Evolutionary conservation across 2,329 filamentous ascomycete genomes (phyloP).

Genomic region (Dactylonectria estremocensis): DNA sequence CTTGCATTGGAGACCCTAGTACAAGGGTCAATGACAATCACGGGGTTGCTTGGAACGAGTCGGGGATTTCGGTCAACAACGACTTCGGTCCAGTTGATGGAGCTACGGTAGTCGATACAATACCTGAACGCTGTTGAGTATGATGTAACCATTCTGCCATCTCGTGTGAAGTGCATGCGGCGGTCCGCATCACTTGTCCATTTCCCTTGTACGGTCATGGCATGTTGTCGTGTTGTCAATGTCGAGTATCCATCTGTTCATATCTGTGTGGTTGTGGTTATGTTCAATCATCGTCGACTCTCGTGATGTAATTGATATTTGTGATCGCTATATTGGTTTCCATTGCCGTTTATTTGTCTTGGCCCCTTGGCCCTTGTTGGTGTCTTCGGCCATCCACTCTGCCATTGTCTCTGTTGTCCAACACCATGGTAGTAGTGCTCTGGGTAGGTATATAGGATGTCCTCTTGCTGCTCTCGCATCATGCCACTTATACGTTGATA

Average conservation of each 20-base stretch:
- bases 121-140: constrained; percentile 22
- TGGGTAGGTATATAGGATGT: not conserved
- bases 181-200: not conserved
- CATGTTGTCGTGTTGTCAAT: not conserved
- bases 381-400: not conserved
- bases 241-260: too few species aligned
- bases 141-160: not conserved
- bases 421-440: not conserved
- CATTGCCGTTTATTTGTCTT: not conserved
- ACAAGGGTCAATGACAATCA: constrained; percentile 25
- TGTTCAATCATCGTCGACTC: too few species aligned
- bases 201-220: too few species aligned
- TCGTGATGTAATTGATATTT: too few species aligned
- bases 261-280: too few species aligned
- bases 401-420: not conserved
- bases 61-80: constrained; percentile 7
- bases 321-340: too few species aligned
- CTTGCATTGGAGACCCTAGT: constrained; percentile 21
- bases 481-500: not conserved
- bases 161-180: not conserved
- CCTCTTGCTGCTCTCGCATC: not conserved
- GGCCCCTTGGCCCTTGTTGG: not conserved
- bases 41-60: constrained; percentile 22
- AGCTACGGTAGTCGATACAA: constrained; percentile 24
- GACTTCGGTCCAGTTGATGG: constrained; percentile 23